These are phyloP conservation scores for Apiospora sp. DNA, from an alignment of 2,329 filamentous ascomycete genomes.

Conservation along the genomic window DNA sequence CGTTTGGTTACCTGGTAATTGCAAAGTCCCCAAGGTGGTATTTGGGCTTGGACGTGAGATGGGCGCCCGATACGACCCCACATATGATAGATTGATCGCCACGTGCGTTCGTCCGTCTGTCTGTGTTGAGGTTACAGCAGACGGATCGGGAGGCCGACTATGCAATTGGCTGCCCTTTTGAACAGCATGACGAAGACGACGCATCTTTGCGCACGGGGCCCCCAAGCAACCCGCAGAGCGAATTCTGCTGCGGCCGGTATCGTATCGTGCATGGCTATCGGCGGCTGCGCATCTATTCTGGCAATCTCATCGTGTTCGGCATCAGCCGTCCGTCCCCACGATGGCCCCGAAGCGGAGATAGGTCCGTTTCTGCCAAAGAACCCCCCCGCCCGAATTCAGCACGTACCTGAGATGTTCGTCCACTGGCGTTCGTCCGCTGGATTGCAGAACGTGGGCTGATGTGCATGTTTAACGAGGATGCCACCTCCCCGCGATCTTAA, in stretches of 20 bases:
- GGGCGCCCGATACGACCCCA: not conserved
- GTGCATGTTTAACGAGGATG: not conserved
- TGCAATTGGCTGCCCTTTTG: not conserved
- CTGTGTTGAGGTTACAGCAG: conserved; percentile 2
- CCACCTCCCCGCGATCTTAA: not conserved
- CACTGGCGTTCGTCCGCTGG: not conserved
- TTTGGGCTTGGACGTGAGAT: not conserved
- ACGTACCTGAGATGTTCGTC: not conserved
- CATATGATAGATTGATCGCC: not conserved
- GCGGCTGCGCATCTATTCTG: conserved; percentile 1
- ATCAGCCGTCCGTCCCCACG: conserved; percentile 6
- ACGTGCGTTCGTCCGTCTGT: not conserved
- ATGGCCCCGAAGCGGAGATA: conserved; percentile 12
- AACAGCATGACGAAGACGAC: not conserved
- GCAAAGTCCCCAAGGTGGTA: not conserved
- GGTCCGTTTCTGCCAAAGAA: not conserved
- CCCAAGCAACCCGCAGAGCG: not conserved
- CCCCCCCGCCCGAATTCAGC: not conserved
- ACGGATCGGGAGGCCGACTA: not conserved
- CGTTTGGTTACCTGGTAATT: not conserved
- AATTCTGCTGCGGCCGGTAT: not conserved
- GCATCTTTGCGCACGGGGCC: not conserved
- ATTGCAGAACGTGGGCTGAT: not conserved
- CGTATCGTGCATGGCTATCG: not conserved
- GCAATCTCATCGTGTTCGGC: conserved; percentile 17